These are phyloP conservation scores for Chimonanthus salicifolius DNA, from an alignment of 164 flowering plant species.

Conservation along the genomic window DNA sequence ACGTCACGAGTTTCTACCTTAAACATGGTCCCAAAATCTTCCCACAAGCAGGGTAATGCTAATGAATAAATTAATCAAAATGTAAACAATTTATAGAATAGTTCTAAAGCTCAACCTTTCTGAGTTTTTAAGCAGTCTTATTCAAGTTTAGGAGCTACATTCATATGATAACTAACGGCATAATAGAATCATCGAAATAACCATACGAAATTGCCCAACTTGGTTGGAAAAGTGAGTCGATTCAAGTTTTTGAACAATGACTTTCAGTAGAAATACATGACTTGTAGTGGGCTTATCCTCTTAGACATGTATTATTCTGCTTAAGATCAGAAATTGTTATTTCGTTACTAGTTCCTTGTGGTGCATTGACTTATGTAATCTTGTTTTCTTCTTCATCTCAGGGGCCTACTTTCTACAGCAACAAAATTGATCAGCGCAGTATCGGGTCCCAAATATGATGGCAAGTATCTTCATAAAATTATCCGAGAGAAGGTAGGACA, in stretches of 20 bases:
- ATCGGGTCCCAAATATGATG: constrained; percentile 36
- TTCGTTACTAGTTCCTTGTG: neutral
- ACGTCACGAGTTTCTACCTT: constrained; percentile 1
- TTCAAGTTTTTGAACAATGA: too few relatives aligned
- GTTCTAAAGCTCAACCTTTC: neutral
- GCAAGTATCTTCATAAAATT: constrained; percentile 30
- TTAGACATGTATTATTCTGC: too few relatives aligned
- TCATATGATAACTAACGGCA: too few relatives aligned
- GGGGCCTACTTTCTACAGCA: neutral
- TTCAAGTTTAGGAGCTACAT: too few relatives aligned
- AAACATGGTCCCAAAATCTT: constrained; percentile 11
- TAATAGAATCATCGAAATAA: too few relatives aligned
- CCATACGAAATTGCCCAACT: too few relatives aligned
- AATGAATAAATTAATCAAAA: neutral
- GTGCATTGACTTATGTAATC: neutral
- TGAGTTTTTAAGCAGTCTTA: neutral
- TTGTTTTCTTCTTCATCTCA: neutral
- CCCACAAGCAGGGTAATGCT: neutral
- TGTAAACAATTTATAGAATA: neutral
- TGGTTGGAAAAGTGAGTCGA: too few relatives aligned
- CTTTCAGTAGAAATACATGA: too few relatives aligned
- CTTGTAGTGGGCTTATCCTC: too few relatives aligned
- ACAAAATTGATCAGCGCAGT: constrained; percentile 4
- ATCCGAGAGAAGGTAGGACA: constrained; percentile 14
- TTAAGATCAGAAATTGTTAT: too few relatives aligned